phyloP scores from a whole-genome alignment of 2,329 filamentous ascomycete genomes.

The Akanthomyces dipterigenus region DNA sequence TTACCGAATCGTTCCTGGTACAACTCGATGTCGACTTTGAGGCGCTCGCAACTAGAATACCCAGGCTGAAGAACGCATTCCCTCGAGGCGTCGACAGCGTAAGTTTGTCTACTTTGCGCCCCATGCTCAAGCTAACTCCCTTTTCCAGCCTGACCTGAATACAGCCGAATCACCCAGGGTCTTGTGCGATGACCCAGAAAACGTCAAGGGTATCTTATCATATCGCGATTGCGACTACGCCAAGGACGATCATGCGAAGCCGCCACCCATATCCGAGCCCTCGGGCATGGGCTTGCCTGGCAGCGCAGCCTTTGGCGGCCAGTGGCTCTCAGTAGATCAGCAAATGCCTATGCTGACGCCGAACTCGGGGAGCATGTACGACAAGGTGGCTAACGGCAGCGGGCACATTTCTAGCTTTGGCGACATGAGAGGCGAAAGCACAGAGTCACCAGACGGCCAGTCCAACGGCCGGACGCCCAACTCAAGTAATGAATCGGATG shows the following conservation, averaged over 20 bases:
- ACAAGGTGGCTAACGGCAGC: conserved; percentile 24
- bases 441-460: conserved; percentile 41
- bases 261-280: conserved; percentile 14
- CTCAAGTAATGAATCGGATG: conserved; percentile 36
- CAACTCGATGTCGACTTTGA: conserved; percentile 91
- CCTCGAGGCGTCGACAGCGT: conserved; percentile 47
- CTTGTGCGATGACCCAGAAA: conserved; percentile 29
- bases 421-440: conserved; percentile 40
- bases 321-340: conserved; percentile 36
- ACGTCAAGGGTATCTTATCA: conserved; percentile 34
- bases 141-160: conserved; percentile 1
- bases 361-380: conserved; percentile 27
- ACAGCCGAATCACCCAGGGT: conserved; percentile 16
- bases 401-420: conserved; percentile 31
- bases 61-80: conserved; percentile 48
- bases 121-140: background rate
- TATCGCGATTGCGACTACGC: conserved; percentile 40
- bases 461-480: conserved; percentile 55
- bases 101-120: conserved; percentile 19
- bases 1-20: conserved; percentile 90
- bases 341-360: conserved; percentile 31
- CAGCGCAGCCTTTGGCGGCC: conserved; percentile 21
- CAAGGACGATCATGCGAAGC: conserved; percentile 36
- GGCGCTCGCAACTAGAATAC: conserved; percentile 57
- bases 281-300: conserved; percentile 5